Percentiles rank a stretch among this genome's conserved stretches.
Conservation (phyloP, 2,329 filamentous ascomycete genomes). For the Coniochaeta sp. region DNA sequence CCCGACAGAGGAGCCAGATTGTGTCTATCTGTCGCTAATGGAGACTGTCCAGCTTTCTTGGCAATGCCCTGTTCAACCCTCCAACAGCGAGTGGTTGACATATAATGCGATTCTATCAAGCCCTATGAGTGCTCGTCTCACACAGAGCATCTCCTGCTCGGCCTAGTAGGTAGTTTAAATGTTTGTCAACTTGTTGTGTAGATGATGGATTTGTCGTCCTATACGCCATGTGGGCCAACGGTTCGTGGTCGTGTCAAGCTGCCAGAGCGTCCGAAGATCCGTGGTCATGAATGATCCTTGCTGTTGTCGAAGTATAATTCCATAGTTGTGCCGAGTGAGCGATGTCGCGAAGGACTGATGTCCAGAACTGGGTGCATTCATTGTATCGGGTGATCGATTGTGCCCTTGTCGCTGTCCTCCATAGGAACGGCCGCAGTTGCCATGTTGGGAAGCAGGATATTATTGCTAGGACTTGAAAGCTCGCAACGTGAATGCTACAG, state of each 20-base stretch:
- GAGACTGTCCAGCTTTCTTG: not conserved
- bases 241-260: not conserved
- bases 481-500: not conserved
- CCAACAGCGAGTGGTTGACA: not conserved
- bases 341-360: not conserved
- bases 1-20: no score
- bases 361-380: not conserved
- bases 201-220: not conserved
- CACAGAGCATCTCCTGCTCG: no score
- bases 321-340: not conserved
- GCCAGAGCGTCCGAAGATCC: not conserved
- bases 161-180: no score
- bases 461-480: not conserved
- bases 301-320: not conserved
- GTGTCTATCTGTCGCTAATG: not conserved
- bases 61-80: not conserved
- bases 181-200: not conserved
- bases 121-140: not conserved
- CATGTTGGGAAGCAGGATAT: not conserved
- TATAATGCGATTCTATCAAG: not conserved
- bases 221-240: not conserved
- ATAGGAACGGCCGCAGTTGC: not conserved
- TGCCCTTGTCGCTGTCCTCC: not conserved
- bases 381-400: not conserved
- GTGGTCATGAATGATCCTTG: not conserved